Evolutionary conservation across 495 filamentous ascomycete genomes (phyloP).

Genomic region (Hypomontagnella submonticulosa): DNA sequence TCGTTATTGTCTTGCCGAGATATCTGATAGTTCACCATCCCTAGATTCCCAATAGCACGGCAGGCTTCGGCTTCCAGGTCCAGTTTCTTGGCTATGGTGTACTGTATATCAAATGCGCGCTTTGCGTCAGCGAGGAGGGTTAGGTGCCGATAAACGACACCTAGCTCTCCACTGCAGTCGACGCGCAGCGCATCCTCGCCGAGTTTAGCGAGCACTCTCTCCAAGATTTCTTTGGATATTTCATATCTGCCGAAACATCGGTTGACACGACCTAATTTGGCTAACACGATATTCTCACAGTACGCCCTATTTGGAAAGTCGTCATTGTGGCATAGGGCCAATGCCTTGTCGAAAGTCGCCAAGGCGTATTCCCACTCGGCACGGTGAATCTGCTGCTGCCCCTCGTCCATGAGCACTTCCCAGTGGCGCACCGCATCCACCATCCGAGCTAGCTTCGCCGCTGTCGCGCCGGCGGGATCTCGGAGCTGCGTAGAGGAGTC

Average conservation of each 20-base stretch:
- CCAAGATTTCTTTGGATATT: constrained; percentile 23
- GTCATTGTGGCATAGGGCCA: constrained; percentile 1
- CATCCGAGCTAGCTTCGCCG: constrained; percentile 15
- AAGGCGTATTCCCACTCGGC: constrained; percentile 17
- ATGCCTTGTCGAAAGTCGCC: constrained; percentile 2
- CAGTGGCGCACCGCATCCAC: constrained; percentile 28
- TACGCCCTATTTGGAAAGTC: constrained; percentile 6
- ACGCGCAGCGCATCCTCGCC: constrained; percentile 3
- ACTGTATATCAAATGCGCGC: constrained; percentile 39
- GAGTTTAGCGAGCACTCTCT: constrained; percentile 11
- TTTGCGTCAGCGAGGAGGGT: constrained; percentile 39
- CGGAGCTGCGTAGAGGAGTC: constrained; percentile 29
- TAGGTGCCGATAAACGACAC: constrained; percentile 47
- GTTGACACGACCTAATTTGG: constrained; percentile 37
- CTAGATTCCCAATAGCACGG: constrained; percentile 51
- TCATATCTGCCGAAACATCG: constrained; percentile 41
- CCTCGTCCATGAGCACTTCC: constrained; percentile 21
- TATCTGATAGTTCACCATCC: constrained; percentile 50
- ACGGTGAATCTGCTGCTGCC: background rate
- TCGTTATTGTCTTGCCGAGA: constrained; percentile 20
- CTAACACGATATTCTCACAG: constrained; percentile 15
- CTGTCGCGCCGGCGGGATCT: constrained; percentile 22
- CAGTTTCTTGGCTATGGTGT: constrained; percentile 38
- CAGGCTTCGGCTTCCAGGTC: constrained; percentile 34
- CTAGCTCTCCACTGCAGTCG: constrained; percentile 43